Percentiles rank a stretch among this genome's conserved stretches.
phyloP scores from a whole-genome alignment of 257 asterid genomes.

The Solanum pinnatisectum region DNA sequence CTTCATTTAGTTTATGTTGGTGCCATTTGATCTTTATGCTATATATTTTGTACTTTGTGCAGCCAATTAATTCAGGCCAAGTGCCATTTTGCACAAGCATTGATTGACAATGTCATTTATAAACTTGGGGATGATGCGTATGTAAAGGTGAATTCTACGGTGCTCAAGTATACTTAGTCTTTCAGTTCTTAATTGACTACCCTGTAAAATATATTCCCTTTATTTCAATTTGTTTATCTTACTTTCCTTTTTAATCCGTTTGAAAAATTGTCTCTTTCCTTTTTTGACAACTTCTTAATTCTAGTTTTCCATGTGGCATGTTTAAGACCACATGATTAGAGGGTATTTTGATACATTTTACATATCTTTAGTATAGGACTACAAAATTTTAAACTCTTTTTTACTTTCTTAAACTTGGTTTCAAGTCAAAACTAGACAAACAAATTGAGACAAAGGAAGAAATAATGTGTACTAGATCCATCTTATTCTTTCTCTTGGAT shows the following conservation, averaged over 20 bases:
- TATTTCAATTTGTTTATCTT: not conserved
- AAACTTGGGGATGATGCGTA: constrained; percentile 51
- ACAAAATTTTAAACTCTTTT: too few relatives aligned
- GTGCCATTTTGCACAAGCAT: constrained; percentile 34
- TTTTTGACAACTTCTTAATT: not conserved
- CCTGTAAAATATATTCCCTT: not conserved
- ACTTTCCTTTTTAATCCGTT: not conserved
- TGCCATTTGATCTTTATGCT: not conserved
- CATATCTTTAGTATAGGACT: not conserved
- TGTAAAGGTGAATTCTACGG: constrained; percentile 34
- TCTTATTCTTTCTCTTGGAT: not conserved
- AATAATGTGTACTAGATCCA: not conserved
- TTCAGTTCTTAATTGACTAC: not conserved
- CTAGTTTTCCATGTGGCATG: not conserved
- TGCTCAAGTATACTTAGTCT: not conserved
- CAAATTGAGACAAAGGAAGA: not conserved
- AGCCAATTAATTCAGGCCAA: constrained; percentile 30
- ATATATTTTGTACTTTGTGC: not conserved
- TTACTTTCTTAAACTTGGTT: too few relatives aligned
- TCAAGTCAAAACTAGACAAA: not conserved
- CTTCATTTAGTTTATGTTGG: not conserved
- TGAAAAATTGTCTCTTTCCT: not conserved
- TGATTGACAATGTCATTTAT: constrained; percentile 43
- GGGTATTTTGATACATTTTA: not conserved
- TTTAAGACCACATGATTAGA: not conserved